Evolutionary conservation across 257 asterid species (phyloP).

Genomic region (Solanum bulbocastanum): DNA sequence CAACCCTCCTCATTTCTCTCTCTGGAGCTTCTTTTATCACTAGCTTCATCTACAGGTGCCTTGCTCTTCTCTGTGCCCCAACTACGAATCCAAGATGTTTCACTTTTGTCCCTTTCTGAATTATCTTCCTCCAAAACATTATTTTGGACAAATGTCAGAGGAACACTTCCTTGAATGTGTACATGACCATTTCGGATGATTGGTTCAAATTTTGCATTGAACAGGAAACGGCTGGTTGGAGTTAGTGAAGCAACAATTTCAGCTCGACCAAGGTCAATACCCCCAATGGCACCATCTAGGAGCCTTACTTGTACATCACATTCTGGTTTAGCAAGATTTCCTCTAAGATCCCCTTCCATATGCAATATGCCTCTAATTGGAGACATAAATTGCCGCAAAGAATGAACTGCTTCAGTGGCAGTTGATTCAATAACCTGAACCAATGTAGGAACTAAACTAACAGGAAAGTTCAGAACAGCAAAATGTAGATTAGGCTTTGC

Average conservation of each 20-base stretch:
- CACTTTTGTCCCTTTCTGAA: slow-evolving; percentile 56
- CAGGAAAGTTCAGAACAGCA: slow-evolving; percentile 92
- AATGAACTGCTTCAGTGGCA: slow-evolving; percentile 86
- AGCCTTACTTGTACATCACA: slow-evolving; percentile 99
- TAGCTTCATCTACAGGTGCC: slow-evolving; percentile 47
- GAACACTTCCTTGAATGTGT: slow-evolving; percentile 92
- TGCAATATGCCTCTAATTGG: slow-evolving; percentile 92
- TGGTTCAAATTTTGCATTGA: slow-evolving; percentile 94
- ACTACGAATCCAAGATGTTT: slow-evolving; percentile 55
- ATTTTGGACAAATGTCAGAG: slow-evolving; percentile 62
- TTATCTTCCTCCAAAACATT: slow-evolving; percentile 57
- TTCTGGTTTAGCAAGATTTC: slow-evolving; percentile 91
- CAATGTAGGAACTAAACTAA: slow-evolving; percentile 87
- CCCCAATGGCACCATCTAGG: slow-evolving; percentile 91
- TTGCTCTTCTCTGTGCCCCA: slow-evolving; percentile 69
- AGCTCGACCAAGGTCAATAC: slow-evolving; percentile 94
- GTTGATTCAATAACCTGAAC: slow-evolving; percentile 89
- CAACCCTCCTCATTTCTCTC: slow-evolving; percentile 86
- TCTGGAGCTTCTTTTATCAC: slow-evolving; percentile 59
- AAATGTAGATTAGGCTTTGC: slow-evolving; percentile 92
- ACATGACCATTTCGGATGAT: slow-evolving; percentile 84
- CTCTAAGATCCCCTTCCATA: slow-evolving; percentile 99
- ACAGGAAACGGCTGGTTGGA: slow-evolving; percentile 76
- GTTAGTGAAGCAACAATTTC: slow-evolving; percentile 97
- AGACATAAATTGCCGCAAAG: slow-evolving; percentile 77